These are phyloP conservation scores for Boletus barrowsii DNA, from an alignment of 768 basidiomycete genomes.

Conservation along the genomic window DNA sequence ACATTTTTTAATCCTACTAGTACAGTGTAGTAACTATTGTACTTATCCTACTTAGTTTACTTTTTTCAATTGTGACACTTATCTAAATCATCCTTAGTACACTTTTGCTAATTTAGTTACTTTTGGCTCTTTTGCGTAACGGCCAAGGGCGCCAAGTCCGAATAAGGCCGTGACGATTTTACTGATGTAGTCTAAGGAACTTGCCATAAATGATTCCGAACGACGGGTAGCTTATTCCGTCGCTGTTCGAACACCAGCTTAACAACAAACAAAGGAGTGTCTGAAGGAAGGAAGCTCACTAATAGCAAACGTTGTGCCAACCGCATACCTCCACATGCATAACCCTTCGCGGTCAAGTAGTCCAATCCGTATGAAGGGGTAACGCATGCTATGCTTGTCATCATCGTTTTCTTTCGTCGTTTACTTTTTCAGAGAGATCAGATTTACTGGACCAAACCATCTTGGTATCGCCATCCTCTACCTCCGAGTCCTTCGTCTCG, in stretches of 20 bases:
- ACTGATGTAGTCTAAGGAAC: no score
- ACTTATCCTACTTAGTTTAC: no score
- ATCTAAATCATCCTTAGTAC: no score
- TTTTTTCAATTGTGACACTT: no score
- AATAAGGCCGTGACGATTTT: no score
- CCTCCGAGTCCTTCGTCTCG: slow-evolving; percentile 40
- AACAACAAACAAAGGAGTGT: background rate
- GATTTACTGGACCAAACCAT: slow-evolving; percentile 57
- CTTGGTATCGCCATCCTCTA: slow-evolving; percentile 16
- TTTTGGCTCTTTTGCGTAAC: no score
- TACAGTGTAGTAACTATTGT: no score
- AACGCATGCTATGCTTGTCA: slow-evolving; percentile 45
- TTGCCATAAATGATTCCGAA: slow-evolving; percentile 65
- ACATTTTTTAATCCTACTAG: no score
- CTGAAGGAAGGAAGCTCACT: slow-evolving; percentile 22
- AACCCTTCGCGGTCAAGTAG: slow-evolving; percentile 57
- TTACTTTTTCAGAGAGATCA: slow-evolving; percentile 58
- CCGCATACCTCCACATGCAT: slow-evolving; percentile 53
- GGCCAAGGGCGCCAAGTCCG: no score
- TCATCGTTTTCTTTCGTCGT: slow-evolving; percentile 30
- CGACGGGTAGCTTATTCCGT: slow-evolving; percentile 66
- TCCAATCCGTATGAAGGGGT: slow-evolving; percentile 72
- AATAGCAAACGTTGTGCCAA: slow-evolving; percentile 56
- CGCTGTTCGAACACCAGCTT: slow-evolving; percentile 7
- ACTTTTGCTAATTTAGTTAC: no score